phyloP scores from a whole-genome alignment of 75 land plant genomes.

The Selaginella moellendorffii region DNA sequence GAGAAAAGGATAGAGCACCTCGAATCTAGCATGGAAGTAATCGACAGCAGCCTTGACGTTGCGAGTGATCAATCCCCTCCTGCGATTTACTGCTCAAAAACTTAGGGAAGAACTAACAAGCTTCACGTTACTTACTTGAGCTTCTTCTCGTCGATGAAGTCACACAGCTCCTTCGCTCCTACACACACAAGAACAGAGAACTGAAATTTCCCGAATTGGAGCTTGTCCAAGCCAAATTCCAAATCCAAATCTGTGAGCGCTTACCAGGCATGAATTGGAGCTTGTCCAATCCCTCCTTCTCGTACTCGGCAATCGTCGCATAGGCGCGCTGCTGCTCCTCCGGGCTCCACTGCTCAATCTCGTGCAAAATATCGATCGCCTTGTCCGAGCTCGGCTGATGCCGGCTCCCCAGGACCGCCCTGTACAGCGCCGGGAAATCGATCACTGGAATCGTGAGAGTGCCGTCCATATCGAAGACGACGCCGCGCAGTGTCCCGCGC shows the following conservation, averaged over 20 bases:
- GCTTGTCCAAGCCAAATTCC: no score
- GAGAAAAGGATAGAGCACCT: conserved; percentile 25
- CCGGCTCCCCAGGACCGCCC: conserved; percentile 46
- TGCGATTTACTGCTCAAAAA: conserved; percentile 13
- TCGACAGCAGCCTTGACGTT: conserved; percentile 84
- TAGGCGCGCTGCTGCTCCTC: conserved; percentile 46
- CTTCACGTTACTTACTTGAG: conserved; percentile 27
- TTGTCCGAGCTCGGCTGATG: conserved; percentile 27
- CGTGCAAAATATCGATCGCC: conserved; percentile 67
- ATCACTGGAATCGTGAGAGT: conserved; percentile 80
- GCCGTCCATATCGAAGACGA: conserved; percentile 98
- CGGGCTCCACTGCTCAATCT: conserved; percentile 53
- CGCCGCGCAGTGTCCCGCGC: conserved; percentile 34
- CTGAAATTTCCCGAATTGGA: no score
- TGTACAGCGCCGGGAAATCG: conserved; percentile 71
- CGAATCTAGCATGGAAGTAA: conserved; percentile 68
- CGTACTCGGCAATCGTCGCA: conserved; percentile 45
- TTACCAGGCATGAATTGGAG: conserved; percentile 91
- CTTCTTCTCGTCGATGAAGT: conserved; percentile 45
- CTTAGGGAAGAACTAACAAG: not conserved
- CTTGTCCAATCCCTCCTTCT: conserved; percentile 51
- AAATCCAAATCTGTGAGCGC: no score
- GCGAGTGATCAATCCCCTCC: conserved; percentile 87
- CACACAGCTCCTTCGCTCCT: conserved; percentile 55
- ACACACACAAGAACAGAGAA: no score